Evolutionary conservation across 306 rosid genomes (phyloP), one percentile per base, ranked within the genome.

Genomic region (Parietaria judaica): DNA sequence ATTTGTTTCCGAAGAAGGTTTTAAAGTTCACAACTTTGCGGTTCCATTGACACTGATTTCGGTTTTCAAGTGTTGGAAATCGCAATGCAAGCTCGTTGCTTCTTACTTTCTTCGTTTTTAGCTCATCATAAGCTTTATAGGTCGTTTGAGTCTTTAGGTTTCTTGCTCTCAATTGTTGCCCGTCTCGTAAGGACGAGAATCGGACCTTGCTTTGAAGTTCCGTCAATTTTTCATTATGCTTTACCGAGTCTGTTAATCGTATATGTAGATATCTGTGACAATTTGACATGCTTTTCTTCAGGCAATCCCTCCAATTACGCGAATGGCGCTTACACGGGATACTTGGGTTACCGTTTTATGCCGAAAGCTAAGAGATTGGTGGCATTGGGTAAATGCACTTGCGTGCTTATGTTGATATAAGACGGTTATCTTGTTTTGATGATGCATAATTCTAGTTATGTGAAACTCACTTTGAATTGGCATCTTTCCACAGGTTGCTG

Each of bases 281-380:
- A 23, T 23, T 64, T 43, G 67, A 15, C 61, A 58, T 45, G 54
- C 61, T 61, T 49, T 75, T 60, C 74, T 74, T 57, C 68, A 94
- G 99, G 97, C 94, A 31, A 94, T 94, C 73, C 99, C 99, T 78
- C 99, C 99, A 51, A 64, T 94, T 70, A 94, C 90, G 4, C 79
- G 99, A 67, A 86, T 89, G 95, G 99, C 99, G 60, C 97, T 94
- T 67, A 94, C 99, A 55, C 89, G 95, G 51, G 89, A 84, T 74
- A 84, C 97, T 17, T 94, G 99, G 99, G 76, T 94, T 77, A 94
- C 99, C 0, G 91, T 89, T 54, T 81, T 94, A 67, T 94, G 99
- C 83, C 78, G 99, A 76, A 94, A 94, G 85, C 78, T 94, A 81
- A 87, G 95, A 78, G 99, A 89, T 65, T 94, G 99, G 99, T 94